A percentile compares a stretch with the other conserved stretches of the same genome.
Conservation (phyloP, 2,329 filamentous ascomycete genomes). For the Penicillium sp. region DNA sequence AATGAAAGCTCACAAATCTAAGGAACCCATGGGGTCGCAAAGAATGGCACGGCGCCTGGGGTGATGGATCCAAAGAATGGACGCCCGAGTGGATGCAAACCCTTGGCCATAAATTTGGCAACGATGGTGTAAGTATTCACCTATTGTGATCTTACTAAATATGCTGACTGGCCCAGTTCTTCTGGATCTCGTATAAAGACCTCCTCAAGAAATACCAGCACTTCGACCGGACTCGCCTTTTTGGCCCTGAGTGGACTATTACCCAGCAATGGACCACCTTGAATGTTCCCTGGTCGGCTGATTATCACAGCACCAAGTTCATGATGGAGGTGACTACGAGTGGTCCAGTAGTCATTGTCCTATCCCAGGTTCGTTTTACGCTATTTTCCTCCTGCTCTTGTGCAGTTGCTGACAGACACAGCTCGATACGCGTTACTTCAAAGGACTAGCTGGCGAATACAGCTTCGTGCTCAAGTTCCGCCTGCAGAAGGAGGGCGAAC, state of each 20-base stretch:
- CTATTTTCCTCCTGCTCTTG: no score
- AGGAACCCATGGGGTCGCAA: constrained; percentile 79
- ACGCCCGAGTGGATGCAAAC: constrained; percentile 73
- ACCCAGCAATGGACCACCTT: constrained; percentile 61
- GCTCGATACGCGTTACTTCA: constrained; percentile 60
- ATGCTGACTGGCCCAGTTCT: constrained; percentile 36
- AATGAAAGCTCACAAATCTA: constrained; percentile 11
- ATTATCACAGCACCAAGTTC: constrained; percentile 61
- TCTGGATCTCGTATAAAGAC: constrained; percentile 61
- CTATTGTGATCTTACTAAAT: no score
- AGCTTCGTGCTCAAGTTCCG: constrained; percentile 58
- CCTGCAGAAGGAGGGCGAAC: constrained; percentile 57
- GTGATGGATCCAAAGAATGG: constrained; percentile 81
- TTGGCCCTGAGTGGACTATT: constrained; percentile 59
- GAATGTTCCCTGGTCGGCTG: constrained; percentile 58
- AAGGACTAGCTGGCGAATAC: constrained; percentile 56
- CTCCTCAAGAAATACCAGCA: constrained; percentile 57
- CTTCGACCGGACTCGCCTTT: constrained; percentile 60
- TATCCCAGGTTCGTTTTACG: constrained; percentile 47
- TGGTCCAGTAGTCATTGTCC: constrained; percentile 56
- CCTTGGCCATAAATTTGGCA: constrained; percentile 70
- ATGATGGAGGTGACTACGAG: constrained; percentile 51
- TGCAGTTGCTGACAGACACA: constrained; percentile 19
- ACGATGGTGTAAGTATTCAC: constrained; percentile 57
- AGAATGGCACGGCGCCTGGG: constrained; percentile 80